phyloP scores from a whole-genome alignment of 2,329 filamentous ascomycete species.

The Escovopsis sp. region DNA sequence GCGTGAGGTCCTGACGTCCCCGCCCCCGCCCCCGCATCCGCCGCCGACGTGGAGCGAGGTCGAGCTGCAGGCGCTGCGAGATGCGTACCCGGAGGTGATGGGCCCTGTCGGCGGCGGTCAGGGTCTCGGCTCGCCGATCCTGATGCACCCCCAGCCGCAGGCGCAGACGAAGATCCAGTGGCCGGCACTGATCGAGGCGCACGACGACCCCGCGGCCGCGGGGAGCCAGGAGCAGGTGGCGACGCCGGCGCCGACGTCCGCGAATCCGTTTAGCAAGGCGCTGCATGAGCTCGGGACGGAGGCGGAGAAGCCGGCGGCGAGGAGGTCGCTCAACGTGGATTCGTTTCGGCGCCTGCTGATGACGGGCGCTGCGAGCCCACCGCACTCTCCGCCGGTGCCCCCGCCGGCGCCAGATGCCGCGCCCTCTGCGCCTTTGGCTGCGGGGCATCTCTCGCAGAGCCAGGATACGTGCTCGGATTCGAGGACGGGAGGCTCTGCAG shows the following conservation, averaged over 20 bases:
- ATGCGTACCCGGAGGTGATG: too few species aligned
- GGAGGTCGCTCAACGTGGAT: slow-evolving; percentile 53
- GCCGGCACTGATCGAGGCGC: neutral
- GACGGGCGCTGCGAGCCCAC: slow-evolving; percentile 45
- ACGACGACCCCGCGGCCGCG: neutral
- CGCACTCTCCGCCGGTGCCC: slow-evolving; percentile 1
- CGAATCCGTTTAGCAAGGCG: slow-evolving; percentile 39
- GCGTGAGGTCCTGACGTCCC: slow-evolving; percentile 18
- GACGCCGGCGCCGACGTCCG: slow-evolving; percentile 7
- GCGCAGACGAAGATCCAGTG: slow-evolving; percentile 1
- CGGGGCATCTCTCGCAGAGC: neutral
- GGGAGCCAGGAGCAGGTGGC: slow-evolving; percentile 1
- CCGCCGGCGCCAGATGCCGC: too few species aligned
- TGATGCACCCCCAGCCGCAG: too few species aligned
- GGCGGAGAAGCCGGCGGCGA: slow-evolving; percentile 17
- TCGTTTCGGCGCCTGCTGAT: slow-evolving; percentile 63
- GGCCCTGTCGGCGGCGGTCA: too few species aligned
- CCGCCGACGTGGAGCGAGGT: too few species aligned
- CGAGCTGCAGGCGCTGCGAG: too few species aligned
- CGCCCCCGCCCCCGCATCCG: slow-evolving; percentile 9
- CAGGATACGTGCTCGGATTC: neutral
- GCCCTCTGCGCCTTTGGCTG: slow-evolving; percentile 4
- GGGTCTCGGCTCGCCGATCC: too few species aligned
- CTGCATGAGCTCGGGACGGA: slow-evolving; percentile 28
- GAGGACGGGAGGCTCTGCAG: neutral